Base-by-base conservation (phyloP, 2,329 filamentous ascomycete genomes). In the Cercospora janseana region DNA sequence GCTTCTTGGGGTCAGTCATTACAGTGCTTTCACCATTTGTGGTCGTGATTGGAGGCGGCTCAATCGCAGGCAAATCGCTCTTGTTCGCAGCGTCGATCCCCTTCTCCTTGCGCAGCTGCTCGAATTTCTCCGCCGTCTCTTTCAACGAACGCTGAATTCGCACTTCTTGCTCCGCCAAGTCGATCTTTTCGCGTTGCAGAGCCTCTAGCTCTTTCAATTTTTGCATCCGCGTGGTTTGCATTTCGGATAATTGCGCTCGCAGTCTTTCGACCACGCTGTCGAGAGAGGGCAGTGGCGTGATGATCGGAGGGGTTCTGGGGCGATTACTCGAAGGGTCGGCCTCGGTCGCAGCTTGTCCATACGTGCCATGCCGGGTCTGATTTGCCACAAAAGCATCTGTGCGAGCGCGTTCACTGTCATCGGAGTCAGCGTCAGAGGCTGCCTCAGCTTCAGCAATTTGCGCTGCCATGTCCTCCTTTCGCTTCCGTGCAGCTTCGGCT, bases 361-460 rank as follows among this genome's bases (percentile, higher is more conserved):
- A 91, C 72, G 93, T 86, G n/a, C 89, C 92, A 3, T 88, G 87
- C 15, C 86, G 80, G 6, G 88, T 91, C 72, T 97, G 92, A 4
- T 88, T 85, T 8, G 83, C 81, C 69, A 95, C 91, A 70, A 95
- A 97, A 0, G 88, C 91, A 2, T 86, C 88, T 50, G 84, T 83
- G 12, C 80, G 73, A 59, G 81, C 80, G 28, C 76, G 68, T 55
- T 84, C 81, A 1, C 79, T 81, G 56, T 86, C 79, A 65, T 92
- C 87, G 10, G 60, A 78, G 27, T 61, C 63, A 6, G 49, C 48
- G 15, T 60, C 61, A 7, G 58, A 59, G 18, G 44, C 52, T 3
- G 54, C 63, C 41, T 65, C 62, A 1, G 90, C 91, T 40, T 86
- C 81, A 3, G 85, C 77, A 62, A 97, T 96, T 58, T 95, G 77